Base-by-base conservation (phyloP, 148 eudicot species). In the Chenopodium album region DNA sequence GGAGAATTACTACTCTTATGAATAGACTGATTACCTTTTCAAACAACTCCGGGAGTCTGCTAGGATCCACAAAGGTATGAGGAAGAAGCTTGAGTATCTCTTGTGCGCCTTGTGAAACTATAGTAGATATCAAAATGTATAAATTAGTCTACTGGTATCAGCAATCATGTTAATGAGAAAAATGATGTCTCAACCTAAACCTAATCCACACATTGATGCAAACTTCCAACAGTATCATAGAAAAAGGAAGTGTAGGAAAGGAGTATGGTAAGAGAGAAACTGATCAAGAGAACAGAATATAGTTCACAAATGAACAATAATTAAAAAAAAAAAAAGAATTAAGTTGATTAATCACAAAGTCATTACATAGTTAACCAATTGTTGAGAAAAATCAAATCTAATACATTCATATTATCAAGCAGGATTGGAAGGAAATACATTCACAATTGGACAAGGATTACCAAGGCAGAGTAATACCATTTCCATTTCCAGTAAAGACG, bases 11-110 rank as follows among this genome's bases (percentile, higher is more conserved):
- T 41, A 37, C 74, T 32, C 26, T 20, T 13, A 37, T 37, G 44
- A 17, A 19, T 20, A 41, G 48, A 71, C 44, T 13, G 62, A 20
- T 85, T 94, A 97, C 98, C 88, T 7, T 79, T 86, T 79, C 88
- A 88, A 88, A 91, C 76, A 97, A 88, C 87, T 92, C 95, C 26
- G 96, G 93, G 71, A 94, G 94, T 86, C 77, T 92, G 86, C 88
- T 82, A 63, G 97, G 91, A 59, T 97, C 92, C 80, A 92, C 94
- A 87, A 89, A 94, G 34, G 90, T 86, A 85, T 92, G 95, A 85
- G 99, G 99, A 85, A 97, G 97, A 85, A 97, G 99, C 89, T 92
- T 94, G 86, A 97, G 90, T 78, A 97, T 94, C 85, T 96, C 99
- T 81, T 91, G 93, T 78, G 98, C 99, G 41, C 99, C 99, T 84